These are phyloP conservation scores for Gamsiella multidivaricata DNA, from an alignment of 192 early-diverging fungal species.

Conservation along the genomic window DNA sequence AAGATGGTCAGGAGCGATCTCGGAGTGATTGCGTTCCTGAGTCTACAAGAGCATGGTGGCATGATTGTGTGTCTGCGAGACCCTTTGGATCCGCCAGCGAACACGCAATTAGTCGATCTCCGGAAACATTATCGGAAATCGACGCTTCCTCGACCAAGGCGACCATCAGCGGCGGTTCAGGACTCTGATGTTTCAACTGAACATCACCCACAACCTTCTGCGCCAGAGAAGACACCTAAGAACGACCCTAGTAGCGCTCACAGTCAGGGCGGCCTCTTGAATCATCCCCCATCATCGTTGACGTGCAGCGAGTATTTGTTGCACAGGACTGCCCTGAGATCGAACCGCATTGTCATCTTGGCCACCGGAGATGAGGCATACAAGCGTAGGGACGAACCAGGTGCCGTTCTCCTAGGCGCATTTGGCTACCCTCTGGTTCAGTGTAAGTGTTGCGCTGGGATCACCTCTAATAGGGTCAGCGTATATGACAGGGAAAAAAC, in stretches of 20 bases:
- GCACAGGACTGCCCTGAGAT: conserved; percentile 66
- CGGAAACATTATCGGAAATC: conserved; percentile 36
- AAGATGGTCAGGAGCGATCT: conserved; percentile 36
- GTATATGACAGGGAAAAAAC: background rate
- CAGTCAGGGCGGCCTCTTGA: background rate
- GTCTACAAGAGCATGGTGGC: conserved; percentile 76
- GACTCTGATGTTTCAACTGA: background rate
- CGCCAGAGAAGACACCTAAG: background rate
- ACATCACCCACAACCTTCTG: background rate
- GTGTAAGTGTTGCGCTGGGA: conserved; percentile 53
- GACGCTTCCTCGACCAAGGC: conserved; percentile 9
- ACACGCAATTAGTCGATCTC: conserved; percentile 20
- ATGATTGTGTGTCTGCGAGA: conserved; percentile 71
- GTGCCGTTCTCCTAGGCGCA: conserved; percentile 45
- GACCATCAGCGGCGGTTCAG: background rate
- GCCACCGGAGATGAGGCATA: conserved; percentile 56
- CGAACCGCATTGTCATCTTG: conserved; percentile 66
- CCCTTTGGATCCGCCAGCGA: conserved; percentile 46
- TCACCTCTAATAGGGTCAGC: no score
- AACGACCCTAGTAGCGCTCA: background rate
- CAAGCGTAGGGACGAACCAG: conserved; percentile 22
- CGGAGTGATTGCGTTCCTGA: conserved; percentile 55
- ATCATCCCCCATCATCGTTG: conserved; percentile 28
- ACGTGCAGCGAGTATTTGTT: conserved; percentile 67
- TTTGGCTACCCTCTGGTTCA: conserved; percentile 64